phyloP scores from a whole-genome alignment of 441 rosid genomes.

The Eugenia klotzschiana region DNA sequence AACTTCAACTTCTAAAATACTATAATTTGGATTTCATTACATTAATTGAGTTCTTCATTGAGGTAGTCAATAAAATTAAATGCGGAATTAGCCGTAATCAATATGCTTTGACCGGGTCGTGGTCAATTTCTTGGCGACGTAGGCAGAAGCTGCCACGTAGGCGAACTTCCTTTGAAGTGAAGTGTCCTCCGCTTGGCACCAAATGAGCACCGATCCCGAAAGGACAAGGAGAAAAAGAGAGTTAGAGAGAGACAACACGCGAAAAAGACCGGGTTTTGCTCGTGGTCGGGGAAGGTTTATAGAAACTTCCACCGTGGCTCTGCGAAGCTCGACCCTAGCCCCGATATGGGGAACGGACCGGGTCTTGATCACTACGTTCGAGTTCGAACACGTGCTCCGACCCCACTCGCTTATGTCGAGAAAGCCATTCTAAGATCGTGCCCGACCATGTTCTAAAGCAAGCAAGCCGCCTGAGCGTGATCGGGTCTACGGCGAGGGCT shows the following conservation, averaged over 20 bases:
- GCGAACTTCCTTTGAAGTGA: background rate
- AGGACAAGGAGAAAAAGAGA: background rate
- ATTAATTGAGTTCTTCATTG: background rate
- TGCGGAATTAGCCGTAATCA: background rate
- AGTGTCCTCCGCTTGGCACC: background rate
- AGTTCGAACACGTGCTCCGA: background rate
- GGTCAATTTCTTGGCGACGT: background rate
- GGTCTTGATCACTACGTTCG: background rate
- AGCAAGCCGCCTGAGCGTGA: background rate
- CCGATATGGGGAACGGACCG: too few species aligned
- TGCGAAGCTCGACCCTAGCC: background rate
- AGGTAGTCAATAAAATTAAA: background rate
- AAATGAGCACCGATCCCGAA: background rate
- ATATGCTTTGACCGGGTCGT: background rate
- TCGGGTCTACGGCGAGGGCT: background rate
- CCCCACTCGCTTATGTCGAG: background rate
- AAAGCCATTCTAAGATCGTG: too few species aligned
- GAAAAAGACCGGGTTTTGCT: background rate
- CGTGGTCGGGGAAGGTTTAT: background rate
- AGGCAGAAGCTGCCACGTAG: background rate
- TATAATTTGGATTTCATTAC: background rate
- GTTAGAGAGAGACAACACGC: background rate
- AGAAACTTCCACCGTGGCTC: background rate
- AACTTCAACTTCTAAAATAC: background rate
- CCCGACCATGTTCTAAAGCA: background rate